Percentiles rank a stretch among this genome's conserved stretches.
phyloP scores from a whole-genome alignment of 129 eudicot species.

The Gnaphalium uliginosum region DNA sequence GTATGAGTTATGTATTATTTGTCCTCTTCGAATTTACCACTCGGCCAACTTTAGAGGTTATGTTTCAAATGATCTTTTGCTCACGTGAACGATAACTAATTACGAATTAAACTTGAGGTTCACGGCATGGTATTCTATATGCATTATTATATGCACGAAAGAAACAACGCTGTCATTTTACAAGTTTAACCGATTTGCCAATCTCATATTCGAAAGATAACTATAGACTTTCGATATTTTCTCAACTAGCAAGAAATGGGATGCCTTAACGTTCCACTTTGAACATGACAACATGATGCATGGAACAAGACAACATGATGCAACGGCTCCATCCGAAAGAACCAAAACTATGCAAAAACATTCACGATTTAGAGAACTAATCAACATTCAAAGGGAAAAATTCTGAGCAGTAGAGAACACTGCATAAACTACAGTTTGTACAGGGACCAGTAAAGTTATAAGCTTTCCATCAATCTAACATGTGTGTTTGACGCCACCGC shows the following conservation, averaged over 20 bases:
- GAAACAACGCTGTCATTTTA: neutral
- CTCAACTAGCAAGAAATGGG: neutral
- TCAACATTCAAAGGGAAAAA: constrained; percentile 13
- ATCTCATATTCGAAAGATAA: neutral
- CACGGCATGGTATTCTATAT: neutral
- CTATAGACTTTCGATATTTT: neutral
- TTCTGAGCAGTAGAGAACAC: constrained; percentile 32
- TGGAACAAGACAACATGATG: constrained; percentile 25
- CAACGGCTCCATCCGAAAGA: constrained; percentile 22
- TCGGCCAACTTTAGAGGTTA: no score
- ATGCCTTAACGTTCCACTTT: neutral
- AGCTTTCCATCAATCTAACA: constrained; percentile 18
- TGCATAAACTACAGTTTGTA: constrained; percentile 36
- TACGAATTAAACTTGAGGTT: neutral
- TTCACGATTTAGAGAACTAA: constrained; percentile 21
- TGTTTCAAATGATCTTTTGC: no score
- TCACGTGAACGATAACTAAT: no score
- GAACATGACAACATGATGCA: constrained; percentile 26
- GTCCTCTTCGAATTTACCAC: neutral
- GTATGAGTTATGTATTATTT: no score
- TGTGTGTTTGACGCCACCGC: constrained; percentile 13
- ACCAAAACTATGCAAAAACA: constrained; percentile 30
- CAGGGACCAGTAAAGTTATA: constrained; percentile 25
- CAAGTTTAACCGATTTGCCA: neutral
- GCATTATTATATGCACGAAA: neutral